Conservation (phyloP, 169 alveolate species). For the Amoebophrya sp. region DNA sequence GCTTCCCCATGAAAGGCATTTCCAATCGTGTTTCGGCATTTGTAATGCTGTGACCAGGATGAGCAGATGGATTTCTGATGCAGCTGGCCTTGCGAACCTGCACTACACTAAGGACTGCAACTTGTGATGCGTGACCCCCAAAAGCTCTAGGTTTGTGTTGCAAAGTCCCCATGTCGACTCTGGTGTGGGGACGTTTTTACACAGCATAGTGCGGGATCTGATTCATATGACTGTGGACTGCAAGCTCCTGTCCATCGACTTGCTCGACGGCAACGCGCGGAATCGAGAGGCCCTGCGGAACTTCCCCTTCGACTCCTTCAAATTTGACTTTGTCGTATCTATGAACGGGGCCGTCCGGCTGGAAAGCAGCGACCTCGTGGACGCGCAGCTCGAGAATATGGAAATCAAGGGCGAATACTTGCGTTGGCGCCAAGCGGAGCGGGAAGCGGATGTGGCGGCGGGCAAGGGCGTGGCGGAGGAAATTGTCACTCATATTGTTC, state of each 20-base stretch:
- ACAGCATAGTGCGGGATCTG: neutral
- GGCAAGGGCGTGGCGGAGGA: neutral
- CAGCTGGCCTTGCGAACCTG: no score
- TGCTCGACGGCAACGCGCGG: constrained; percentile 16
- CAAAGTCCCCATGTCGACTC: no score
- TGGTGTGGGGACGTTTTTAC: no score
- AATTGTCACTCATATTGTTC: neutral
- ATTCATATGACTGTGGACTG: neutral
- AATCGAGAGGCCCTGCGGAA: neutral
- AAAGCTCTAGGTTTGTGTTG: no score
- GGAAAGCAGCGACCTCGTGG: neutral
- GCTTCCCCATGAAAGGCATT: no score
- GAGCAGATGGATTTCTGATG: no score
- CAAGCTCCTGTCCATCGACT: neutral
- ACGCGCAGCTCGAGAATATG: neutral
- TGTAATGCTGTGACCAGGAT: no score
- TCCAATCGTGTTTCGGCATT: no score
- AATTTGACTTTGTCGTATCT: neutral
- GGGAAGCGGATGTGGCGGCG: neutral
- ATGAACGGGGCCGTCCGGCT: neutral
- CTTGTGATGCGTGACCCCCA: no score
- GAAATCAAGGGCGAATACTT: neutral
- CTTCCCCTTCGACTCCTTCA: neutral
- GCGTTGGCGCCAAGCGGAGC: neutral
- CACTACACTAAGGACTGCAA: no score